phyloP scores from a whole-genome alignment of 225 moss, liverwort and hornwort species.

The Physcomitrellopsis africana region DNA sequence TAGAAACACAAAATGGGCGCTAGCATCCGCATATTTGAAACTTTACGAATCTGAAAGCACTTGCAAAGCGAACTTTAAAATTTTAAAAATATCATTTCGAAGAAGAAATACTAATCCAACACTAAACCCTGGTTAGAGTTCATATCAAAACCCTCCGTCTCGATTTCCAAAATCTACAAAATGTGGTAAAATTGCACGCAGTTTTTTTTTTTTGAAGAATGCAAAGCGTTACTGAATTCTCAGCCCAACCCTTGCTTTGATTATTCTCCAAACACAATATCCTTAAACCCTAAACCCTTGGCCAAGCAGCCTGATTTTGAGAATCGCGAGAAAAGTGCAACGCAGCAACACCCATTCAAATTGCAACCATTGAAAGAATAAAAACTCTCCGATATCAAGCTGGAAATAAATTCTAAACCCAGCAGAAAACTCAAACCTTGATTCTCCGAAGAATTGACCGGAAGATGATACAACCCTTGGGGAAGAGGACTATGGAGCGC shows the following conservation, averaged over 20 bases:
- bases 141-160: neutral
- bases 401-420: neutral
- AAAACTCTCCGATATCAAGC: too few species aligned
- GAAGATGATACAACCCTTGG: too few species aligned
- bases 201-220: neutral
- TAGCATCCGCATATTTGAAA: neutral
- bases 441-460: neutral
- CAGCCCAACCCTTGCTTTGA: neutral
- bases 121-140: neutral
- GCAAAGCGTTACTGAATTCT: neutral
- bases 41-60: neutral
- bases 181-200: neutral
- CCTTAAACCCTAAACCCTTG: constrained; percentile 22
- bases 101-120: too few species aligned
- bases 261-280: neutral
- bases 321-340: constrained; percentile 3
- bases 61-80: neutral
- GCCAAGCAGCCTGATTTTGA: neutral
- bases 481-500: too few species aligned
- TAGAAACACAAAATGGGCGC: neutral
- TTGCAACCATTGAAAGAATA: neutral
- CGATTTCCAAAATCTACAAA: neutral
- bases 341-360: neutral
- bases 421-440: neutral
- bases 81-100: neutral